Base-by-base conservation (phyloP, 179 eudicot genomes). In the Heliamphora pulchella region DNA sequence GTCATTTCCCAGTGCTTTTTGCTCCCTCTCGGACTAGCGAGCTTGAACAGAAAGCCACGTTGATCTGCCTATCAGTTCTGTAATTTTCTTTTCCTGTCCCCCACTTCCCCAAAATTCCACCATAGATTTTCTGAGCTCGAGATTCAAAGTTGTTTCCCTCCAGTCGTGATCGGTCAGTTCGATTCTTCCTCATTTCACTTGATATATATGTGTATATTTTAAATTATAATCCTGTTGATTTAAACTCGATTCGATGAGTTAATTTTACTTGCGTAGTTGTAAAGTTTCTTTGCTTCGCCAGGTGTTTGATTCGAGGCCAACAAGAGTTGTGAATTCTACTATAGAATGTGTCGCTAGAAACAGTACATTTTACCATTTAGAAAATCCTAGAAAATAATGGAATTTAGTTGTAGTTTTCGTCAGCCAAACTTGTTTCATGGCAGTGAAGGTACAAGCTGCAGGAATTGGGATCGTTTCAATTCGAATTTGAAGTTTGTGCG, bases 401-500 rank as follows among this genome's bases (percentile, higher is more conserved):
- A 94, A 17, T 63, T 86, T 67, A 87, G 85, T 50, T 89, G 86
- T 86, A 79, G 88, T 84, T 82, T 94, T 71, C 87, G 81, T 82
- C 94, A 84, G 83, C 86, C 92, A 10, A 85, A 75, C 83, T 78
- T 86, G 74, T 74, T 88, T 55, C 74, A 77, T 82, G 88, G 89
- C 55, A 69, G 76, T 69, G 88, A 88, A 55, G 81, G 84, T 18
- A 75, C 82, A 65, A 64, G 91, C 59, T 79, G 74, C 80, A 80
- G 85, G 48, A 72, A 63, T 64, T 82, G 75, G 17, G 89, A 85
- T 55, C 46, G 79, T 81, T 53, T 86, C 54, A 79, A 73, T 79
- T 76, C 81, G 18, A 80, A 78, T 72, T 78, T 81, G 71, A 86
- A 83, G 79, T 79, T 59, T 76, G 85, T 83, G 68, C 69, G 74